Base-by-base conservation (phyloP, 2,329 filamentous ascomycete species). In the Cladosporium velox region DNA sequence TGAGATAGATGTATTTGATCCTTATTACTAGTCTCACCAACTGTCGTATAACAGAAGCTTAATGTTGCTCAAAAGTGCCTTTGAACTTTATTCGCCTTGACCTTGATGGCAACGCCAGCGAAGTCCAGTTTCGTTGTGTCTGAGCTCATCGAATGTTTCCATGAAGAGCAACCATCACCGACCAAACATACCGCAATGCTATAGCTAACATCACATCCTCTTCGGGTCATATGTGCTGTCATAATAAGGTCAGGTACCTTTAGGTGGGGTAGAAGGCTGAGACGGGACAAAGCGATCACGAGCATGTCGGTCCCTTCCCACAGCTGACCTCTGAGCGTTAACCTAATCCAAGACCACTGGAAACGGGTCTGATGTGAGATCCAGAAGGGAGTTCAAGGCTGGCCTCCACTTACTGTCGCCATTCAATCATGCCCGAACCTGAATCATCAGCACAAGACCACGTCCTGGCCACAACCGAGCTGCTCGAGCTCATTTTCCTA, bases 401-500 rank as follows among this genome's bases (percentile, higher is more conserved):
- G 49, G 49, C 49, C 7, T 52, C 49, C 26, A 30, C 5, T 30
- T 24, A 18, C 4, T 30, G 24, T 30, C 18, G 24, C 14, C 26
- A 30, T 26, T 30, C 24, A 21, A 35, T 34, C 30, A 57, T 57
- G 52, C 26, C 18, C 52, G 30, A 57, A 12, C 2, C 4, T 34
- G 52, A 57, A 35, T 26, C 34, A 24, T 34, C 55, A 51, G 59
- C 59, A 18, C 59, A 61, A 61, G 24, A 28, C 12, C 41, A 51
- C 26, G 59, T 51, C 18, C 41, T 61, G 2, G 41, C 59, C 11
- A 61, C 59, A 14, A 51, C 41, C 18, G 59, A 61, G 59, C 59
- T 61, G 5, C 59, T 61, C 26, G 59, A 61, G 59, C 41, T 61
- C 59, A 26, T 61, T 8, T 51, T 47, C 38, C 26, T 49, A n/a